Evolutionary conservation across 208 protist species (phyloP), one percentile per base, ranked within the genome.

Genomic region (Crithidia sp.): DNA sequence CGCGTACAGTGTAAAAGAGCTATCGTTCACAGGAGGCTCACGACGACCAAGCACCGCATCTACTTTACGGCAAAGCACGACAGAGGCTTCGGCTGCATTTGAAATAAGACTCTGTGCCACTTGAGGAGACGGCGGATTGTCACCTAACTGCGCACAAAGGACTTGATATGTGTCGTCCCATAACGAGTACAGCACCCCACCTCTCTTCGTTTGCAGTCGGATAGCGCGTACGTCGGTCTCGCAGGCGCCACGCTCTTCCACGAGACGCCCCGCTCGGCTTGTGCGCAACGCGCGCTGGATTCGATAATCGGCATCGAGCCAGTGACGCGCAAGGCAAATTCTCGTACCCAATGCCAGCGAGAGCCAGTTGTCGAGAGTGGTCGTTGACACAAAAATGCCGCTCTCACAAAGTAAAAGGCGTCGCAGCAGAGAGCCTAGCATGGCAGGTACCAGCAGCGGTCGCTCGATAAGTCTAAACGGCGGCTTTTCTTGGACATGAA

Each of bases 321-420:
- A 83, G 12, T 58, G 28, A 6, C 57, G 56, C 8, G 55, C 47
- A 16, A 67, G 62, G 43, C 47, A 54, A 63, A 70, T 60, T 5
- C 43, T 28, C 43, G 69, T 67, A 3, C 67, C 61, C 9, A 68
- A 17, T 7, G 67, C 57, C 7, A 13, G 61, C 12, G 64, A 71
- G 41, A 65, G 65, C 74, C 62, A 82, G 3, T 16, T 16, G 19
- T 85, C 76, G 14, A 85, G 71, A 6, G 60, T 76, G 4, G 19
- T 65, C 7, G 62, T 74, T 0, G 70, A 80, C 28, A 85, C 54
- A 28, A 76, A 70, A 47, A 86, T 28, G 4, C 82, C 74, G 16
- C 60, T 52, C 14, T 73, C 28, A 7, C 73, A 43, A 3, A 57
- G 66, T 13, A 86, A 62, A n/a, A 81, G 58, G 16, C 45, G 58